Base-by-base conservation (phyloP, 2,329 filamentous ascomycete genomes). In the Escovopsis sp. region DNA sequence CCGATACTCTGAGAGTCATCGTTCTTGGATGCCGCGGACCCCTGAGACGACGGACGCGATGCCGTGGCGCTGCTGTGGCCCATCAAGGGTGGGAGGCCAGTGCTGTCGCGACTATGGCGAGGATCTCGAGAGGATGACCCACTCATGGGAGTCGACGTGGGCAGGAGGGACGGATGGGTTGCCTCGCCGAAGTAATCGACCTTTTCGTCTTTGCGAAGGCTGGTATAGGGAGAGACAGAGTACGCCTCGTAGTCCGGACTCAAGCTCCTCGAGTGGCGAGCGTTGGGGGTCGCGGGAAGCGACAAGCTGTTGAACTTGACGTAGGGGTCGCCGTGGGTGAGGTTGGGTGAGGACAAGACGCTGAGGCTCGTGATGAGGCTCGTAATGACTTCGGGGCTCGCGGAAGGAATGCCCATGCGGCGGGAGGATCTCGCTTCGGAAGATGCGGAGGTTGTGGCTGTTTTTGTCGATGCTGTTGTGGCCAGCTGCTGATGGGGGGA, bases 91-190 rank as follows among this genome's bases (percentile, higher is more conserved):
- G 71, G 75, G 36, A 84, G 56, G 11, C 75, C 73, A 18, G 72
- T 68, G 35, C 64, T 59, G 28, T 73, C 72, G 46, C 67, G 67
- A 42, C 63, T 62, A 26, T 66, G 75, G 47, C 69, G 75, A 45
- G 69, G 72, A 2, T 49, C 51, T 32, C 47, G 49, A 18, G 78
- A 64, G 9, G 83, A 87, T 53, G 79, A 76, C 42, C 83, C 84
- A 40, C 82, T 85, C 1, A 84, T 84, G 7, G 80, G 82, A 59
- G 88, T 88, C 30, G 85, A 76, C 30, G 88, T 94, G 49, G 82
- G 80, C 52, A 93, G 74, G 43, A 89, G 74, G 15, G 87, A 86
- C 11, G 85, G 65, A 39, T 67, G 65, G 19, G 77, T 76, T 28
- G 77, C 70, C 43, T 80, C 73, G 61, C 79, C 71, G 49, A 79